A percentile compares a stretch with the other conserved stretches of the same genome.
Conservation (phyloP, 306 rosid genomes). For the Pyrus communis region DNA sequence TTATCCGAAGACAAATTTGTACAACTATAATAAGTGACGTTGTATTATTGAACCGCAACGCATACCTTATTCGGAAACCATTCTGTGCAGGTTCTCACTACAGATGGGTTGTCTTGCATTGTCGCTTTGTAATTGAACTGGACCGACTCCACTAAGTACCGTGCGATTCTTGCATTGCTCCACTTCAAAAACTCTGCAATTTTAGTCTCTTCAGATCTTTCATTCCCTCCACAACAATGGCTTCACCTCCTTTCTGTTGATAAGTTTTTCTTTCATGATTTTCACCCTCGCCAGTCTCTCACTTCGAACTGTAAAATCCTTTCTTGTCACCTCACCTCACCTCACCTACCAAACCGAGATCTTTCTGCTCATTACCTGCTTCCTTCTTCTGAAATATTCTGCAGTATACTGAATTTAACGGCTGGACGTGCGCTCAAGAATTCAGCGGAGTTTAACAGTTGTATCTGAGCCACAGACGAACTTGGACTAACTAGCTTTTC, state of each 20-base stretch:
- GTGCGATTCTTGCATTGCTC: conserved; percentile 5
- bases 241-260: not conserved
- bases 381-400: not conserved
- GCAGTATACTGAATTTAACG: not conserved
- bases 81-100: not conserved
- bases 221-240: conserved; percentile 20
- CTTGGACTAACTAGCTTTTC: conserved; percentile 5
- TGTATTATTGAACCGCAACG: too few species aligned
- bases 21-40: too few species aligned
- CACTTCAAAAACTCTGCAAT: conserved; percentile 3
- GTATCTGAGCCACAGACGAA: not conserved
- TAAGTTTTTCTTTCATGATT: conserved; percentile 4
- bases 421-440: not conserved
- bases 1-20: too few species aligned
- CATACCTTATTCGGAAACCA: not conserved
- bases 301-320: conserved; percentile 14
- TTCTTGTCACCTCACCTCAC: conserved; percentile 16
- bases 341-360: conserved; percentile 14
- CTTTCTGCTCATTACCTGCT: conserved; percentile 10
- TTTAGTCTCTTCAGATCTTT: conserved; percentile 39
- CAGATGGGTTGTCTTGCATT: conserved; percentile 1
- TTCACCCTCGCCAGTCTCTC: not conserved
- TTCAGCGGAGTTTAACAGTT: not conserved
- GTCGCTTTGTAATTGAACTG: conserved; percentile 5
- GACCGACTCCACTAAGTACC: not conserved